phyloP scores from a whole-genome alignment of 2,329 filamentous ascomycete species.

The Hypoxylon sp. region DNA sequence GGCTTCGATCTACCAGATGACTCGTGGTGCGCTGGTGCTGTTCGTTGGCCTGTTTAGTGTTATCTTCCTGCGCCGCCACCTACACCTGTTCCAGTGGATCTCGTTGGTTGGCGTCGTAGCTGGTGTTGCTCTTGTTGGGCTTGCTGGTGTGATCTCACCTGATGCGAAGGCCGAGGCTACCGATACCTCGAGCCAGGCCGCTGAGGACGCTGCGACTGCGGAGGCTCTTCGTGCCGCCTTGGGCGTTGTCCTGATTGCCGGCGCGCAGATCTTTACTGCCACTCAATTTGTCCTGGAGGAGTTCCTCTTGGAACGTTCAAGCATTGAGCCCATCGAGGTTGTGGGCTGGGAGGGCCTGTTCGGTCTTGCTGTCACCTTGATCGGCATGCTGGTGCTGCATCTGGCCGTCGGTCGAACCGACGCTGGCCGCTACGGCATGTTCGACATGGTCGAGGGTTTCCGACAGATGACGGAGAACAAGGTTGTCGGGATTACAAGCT shows the following conservation, averaged over 20 bases:
- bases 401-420: conserved; percentile 79
- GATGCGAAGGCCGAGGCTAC: conserved; percentile 66
- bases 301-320: conserved; percentile 78
- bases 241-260: conserved; percentile 90
- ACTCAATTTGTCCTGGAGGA: conserved; percentile 97
- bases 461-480: conserved; percentile 80
- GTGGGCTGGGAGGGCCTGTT: conserved; percentile 98
- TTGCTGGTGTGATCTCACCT: conserved; percentile 85
- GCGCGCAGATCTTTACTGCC: conserved; percentile 95
- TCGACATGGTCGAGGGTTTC: conserved; percentile 89
- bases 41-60: conserved; percentile 98
- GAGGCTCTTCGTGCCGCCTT: conserved; percentile 76
- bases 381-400: conserved; percentile 85
- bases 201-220: conserved; percentile 55
- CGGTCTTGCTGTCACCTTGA: conserved; percentile 81
- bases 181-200: conserved; percentile 48
- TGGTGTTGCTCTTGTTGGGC: conserved; percentile 89
- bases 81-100: conserved; percentile 92
- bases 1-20: conserved; percentile 99
- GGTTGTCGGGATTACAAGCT: conserved; percentile 78
- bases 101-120: conserved; percentile 86
- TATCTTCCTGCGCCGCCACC: conserved; percentile 81
- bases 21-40: conserved; percentile 89
- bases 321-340: conserved; percentile 83
- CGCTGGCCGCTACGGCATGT: conserved; percentile 82